These are phyloP conservation scores for Fusarium hainanense DNA, from an alignment of 2,329 filamentous ascomycete genomes.

Conservation along the genomic window DNA sequence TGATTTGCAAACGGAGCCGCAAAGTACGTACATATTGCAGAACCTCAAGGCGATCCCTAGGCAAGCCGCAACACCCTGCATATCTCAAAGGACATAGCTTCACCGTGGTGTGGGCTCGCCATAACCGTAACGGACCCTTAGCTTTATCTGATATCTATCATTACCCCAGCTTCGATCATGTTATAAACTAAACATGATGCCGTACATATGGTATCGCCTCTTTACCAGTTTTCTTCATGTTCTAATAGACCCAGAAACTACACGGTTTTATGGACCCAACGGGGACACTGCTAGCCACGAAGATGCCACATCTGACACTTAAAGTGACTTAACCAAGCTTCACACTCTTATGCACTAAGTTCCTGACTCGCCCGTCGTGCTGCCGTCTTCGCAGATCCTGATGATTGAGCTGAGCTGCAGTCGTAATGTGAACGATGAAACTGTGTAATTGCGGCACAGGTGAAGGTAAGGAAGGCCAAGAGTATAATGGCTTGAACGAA, in stretches of 20 bases:
- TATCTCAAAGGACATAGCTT: constrained; percentile 28
- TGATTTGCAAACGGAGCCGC: constrained; percentile 37
- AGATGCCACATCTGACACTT: not conserved
- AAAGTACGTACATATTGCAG: constrained; percentile 17
- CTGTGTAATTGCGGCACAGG: constrained; percentile 1
- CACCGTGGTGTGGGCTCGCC: constrained; percentile 24
- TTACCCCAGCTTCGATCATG: constrained; percentile 26
- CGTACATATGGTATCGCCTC: not conserved
- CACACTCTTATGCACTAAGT: not conserved
- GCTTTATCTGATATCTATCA: constrained; percentile 21
- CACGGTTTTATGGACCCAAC: not conserved
- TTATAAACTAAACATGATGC: constrained; percentile 2
- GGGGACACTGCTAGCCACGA: not conserved
- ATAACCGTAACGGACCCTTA: constrained; percentile 26
- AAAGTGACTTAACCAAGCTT: not conserved
- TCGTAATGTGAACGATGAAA: constrained; percentile 10
- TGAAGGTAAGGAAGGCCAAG: constrained; percentile 22
- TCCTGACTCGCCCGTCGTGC: constrained; percentile 22
- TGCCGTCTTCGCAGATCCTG: constrained; percentile 17
- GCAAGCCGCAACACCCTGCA: constrained; percentile 23
- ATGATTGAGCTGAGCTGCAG: constrained; percentile 14
- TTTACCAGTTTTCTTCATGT: not conserved
- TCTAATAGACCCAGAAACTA: not conserved
- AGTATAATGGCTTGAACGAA: not conserved
- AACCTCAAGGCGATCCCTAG: not conserved